Conservation (phyloP, 192 early-diverging fungal genomes). For the Lobulomyces angularis region DNA sequence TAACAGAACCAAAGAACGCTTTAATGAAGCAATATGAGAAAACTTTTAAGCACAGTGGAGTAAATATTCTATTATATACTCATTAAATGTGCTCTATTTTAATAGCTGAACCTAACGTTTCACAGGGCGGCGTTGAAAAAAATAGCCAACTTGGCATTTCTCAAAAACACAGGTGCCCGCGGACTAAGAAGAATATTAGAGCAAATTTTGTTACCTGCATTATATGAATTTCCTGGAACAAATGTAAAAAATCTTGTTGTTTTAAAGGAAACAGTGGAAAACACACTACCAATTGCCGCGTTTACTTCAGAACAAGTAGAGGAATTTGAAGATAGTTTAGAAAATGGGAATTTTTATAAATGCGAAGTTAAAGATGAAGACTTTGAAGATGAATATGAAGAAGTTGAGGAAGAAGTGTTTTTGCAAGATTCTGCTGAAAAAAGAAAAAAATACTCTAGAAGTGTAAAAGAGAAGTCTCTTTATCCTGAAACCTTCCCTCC, state of each 20-base stretch:
- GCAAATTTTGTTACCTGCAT: constrained; percentile 59
- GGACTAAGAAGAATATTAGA: constrained; percentile 77
- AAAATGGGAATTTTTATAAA: too few relatives aligned
- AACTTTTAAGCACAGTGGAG: constrained; percentile 52
- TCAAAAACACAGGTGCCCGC: constrained; percentile 76
- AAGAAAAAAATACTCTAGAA: too few relatives aligned
- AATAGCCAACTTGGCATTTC: constrained; percentile 61
- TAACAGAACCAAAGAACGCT: constrained; percentile 73
- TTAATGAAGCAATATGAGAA: constrained; percentile 69
- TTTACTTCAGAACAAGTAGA: too few relatives aligned
- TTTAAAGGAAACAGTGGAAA: not conserved
- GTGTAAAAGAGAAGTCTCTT: too few relatives aligned
- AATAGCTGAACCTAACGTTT: constrained; percentile 52
- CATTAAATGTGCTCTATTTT: not conserved
- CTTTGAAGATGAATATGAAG: too few relatives aligned
- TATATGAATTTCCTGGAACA: constrained; percentile 70
- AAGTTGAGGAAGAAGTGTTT: too few relatives aligned
- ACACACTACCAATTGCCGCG: not conserved
- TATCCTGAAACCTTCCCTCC: too few relatives aligned
- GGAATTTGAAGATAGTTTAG: too few relatives aligned
- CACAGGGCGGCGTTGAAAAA: constrained; percentile 51
- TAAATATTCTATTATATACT: constrained; percentile 10
- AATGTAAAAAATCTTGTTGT: constrained; percentile 61
- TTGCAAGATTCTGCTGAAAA: too few relatives aligned
- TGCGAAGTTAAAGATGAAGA: too few relatives aligned